Evolutionary conservation across 2,329 filamentous ascomycete genomes (phyloP), one percentile per base, ranked within the genome.

Genomic region (Sphaceloma murrayae): DNA sequence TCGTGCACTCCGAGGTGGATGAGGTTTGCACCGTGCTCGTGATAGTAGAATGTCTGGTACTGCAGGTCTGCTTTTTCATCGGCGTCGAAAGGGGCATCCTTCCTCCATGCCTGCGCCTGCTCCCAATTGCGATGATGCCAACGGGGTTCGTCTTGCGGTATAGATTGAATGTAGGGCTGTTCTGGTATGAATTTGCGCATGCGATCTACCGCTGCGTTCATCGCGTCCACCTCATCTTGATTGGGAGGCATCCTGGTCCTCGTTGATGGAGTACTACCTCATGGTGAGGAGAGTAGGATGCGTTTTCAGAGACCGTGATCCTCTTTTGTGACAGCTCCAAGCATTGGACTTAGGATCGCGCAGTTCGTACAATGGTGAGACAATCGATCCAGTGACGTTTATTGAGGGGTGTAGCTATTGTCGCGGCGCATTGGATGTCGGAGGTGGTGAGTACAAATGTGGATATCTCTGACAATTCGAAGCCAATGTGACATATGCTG

Each of bases 11-110:
- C 43, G 3, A 45, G 17, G 9, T 51, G 44, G 24, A 49, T 46
- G 19, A 49, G 24, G 33, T 49, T 42, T 4, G 47, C 34, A 48
- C 70, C 69, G 24, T 68, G 68, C 54, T 77, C 72, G 56, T 76
- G 74, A 46, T 70, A 73, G 44, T 75, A 61, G 51, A 75, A 79
- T 46, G 74, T 79, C 64, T 76, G 67, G 57, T 80, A 80, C 55
- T 80, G 77, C 43, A 77, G 63, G 52, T 70, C 65, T 34, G 59
- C 56, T 53, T 77, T 69, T 58, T 80, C 77, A 50, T 70, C 63
- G 13, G 59, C 59, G 40, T 62, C 59, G 58, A 78, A 80, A 3
- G 74, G 69, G 2, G 69, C 70, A 46, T 70, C 65, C 21, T 52
- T 48, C 49, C 63, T 63, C 67, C 67, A 70, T 47, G 58, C 56